phyloP scores from a whole-genome alignment of 352 stramenopile species.

The Globisporangium uncinulatum region DNA sequence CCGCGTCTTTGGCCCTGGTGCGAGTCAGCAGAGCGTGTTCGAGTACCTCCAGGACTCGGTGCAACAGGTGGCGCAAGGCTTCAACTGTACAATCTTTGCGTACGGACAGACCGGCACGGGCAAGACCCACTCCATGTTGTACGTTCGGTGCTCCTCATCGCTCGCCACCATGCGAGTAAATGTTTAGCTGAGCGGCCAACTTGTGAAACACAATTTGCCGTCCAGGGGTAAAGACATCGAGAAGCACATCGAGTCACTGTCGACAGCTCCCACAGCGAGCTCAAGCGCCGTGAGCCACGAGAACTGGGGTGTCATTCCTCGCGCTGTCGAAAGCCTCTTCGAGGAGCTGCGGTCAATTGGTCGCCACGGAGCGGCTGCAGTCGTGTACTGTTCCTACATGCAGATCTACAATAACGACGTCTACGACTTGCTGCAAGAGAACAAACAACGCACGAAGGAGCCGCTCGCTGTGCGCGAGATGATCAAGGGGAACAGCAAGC shows the following conservation, averaged over 20 bases:
- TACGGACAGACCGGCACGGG: slow-evolving; percentile 89
- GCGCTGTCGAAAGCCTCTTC: slow-evolving; percentile 82
- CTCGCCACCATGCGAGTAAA: neutral
- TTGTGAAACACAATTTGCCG: too few species aligned
- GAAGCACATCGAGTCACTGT: slow-evolving; percentile 22
- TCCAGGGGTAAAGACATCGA: slow-evolving; percentile 53
- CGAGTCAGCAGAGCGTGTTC: slow-evolving; percentile 73
- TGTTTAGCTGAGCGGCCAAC: neutral
- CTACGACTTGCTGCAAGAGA: slow-evolving; percentile 65
- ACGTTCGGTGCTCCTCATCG: slow-evolving; percentile 6
- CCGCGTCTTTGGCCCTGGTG: slow-evolving; percentile 53
- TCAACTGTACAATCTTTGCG: slow-evolving; percentile 90
- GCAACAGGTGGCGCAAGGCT: slow-evolving; percentile 76
- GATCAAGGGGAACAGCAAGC: slow-evolving; percentile 72
- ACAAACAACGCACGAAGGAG: slow-evolving; percentile 46
- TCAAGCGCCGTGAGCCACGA: slow-evolving; percentile 6
- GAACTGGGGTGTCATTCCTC: slow-evolving; percentile 77
- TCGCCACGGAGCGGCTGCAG: slow-evolving; percentile 37
- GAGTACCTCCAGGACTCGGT: slow-evolving; percentile 61
- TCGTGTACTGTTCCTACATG: slow-evolving; percentile 89
- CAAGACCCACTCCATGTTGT: slow-evolving; percentile 91
- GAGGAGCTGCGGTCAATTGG: slow-evolving; percentile 53
- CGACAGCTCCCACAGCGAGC: neutral
- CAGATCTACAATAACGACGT: slow-evolving; percentile 90
- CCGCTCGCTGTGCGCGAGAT: slow-evolving; percentile 51